Base-by-base conservation (phyloP, 805 yeast species). In the Lachancea meyersii region DNA sequence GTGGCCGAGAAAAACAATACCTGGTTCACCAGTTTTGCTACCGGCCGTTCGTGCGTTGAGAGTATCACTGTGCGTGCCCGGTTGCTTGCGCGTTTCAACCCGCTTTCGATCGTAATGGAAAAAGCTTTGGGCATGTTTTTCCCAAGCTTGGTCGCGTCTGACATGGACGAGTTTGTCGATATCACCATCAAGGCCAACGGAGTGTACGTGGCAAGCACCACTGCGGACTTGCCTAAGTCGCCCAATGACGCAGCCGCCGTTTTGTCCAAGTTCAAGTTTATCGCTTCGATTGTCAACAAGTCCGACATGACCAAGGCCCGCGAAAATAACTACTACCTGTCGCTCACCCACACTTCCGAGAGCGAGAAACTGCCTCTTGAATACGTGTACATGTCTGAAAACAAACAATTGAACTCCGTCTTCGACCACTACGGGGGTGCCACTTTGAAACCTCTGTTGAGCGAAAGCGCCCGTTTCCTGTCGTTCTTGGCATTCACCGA, bases 301-400 rank as follows among this genome's bases (percentile, higher is more conserved):
- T 72, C 79, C 33, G 76, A 77, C 49, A 86, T 93, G 96, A 79
- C 80, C 60, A 73, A 75, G 39, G 70, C 73, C 48, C 84, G 97
- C 66, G 79, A 73, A 38, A 77, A 76, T 44, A 81, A 84, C 67
- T 93, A 87, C 68, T 91, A 70, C 65, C 70, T 91, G 57, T 83
- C 95, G 1, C 73, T 89, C 57, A 86, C 97, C 50, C 85, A 78
- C 53, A 86, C 96, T 32, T 54, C 82, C 32, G 95, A 87, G 60
- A 78, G 83, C 20, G 61, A 73, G 21, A 72, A 75, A 51, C 70
- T 91, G 53, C 95, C 96, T 27, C 54, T 67, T 35, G 78, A 83
- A 49, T 85, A 74, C 58, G 95, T 86, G 21, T 86, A 77, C 67
- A 89, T 93, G 97, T 72, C 84, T 53, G 99, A 93, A 71, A 78